phyloP scores from a whole-genome alignment of 176 grass and related monocot species.

The Dactylis glomerata region DNA sequence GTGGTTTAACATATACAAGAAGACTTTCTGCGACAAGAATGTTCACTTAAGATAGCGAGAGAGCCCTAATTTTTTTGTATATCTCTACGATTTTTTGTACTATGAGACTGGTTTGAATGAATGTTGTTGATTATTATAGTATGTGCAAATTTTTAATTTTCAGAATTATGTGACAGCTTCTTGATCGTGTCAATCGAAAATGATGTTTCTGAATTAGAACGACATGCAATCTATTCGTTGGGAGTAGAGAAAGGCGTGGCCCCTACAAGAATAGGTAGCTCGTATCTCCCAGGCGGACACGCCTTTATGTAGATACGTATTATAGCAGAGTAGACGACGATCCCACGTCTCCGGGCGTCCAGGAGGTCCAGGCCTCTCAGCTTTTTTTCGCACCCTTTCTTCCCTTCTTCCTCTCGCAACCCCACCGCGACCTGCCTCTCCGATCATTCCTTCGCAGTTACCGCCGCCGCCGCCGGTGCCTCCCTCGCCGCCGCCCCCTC shows the following conservation, averaged over 20 bases:
- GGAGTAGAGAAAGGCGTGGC: neutral
- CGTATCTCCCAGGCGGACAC: neutral
- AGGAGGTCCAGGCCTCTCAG: neutral
- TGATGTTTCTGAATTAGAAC: neutral
- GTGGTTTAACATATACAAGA: neutral
- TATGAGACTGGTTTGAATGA: neutral
- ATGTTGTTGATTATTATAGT: neutral
- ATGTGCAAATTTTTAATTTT: neutral
- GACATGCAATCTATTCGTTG: neutral
- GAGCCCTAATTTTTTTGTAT: neutral
- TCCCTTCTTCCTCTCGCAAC: conserved; percentile 11
- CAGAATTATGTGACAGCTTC: neutral
- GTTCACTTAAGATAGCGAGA: neutral
- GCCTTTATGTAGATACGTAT: fast-evolving
- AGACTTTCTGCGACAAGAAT: neutral
- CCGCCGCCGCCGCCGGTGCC: conserved; percentile 24
- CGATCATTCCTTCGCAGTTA: conserved; percentile 26
- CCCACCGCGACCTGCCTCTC: conserved; percentile 22
- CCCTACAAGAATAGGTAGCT: too few species aligned
- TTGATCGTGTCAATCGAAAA: neutral
- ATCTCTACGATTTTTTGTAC: neutral
- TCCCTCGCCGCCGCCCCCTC: neutral
- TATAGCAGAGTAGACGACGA: neutral
- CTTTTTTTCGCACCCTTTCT: conserved; percentile 13
- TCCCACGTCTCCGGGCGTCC: neutral